Conservation (phyloP, 1,139 yeast genomes). For the Hansenula sp. region DNA sequence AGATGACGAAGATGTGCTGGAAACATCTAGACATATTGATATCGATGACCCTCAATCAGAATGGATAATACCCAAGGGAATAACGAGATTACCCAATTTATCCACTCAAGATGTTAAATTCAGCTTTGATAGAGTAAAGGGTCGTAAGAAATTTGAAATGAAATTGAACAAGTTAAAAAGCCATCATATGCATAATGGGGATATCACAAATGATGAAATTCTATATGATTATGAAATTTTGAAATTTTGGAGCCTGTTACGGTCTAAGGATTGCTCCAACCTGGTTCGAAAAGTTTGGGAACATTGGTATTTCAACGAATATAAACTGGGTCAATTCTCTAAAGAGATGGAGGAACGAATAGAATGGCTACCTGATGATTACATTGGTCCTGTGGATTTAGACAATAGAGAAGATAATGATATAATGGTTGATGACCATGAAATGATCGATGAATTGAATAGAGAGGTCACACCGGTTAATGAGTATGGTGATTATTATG, state of each 20-base stretch:
- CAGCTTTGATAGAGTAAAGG: slow-evolving; percentile 8
- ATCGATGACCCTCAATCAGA: not conserved
- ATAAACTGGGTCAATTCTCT: slow-evolving; percentile 9
- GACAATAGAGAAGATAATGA: not conserved
- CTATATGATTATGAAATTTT: slow-evolving; percentile 10
- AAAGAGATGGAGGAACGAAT: not conserved
- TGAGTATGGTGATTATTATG: slow-evolving; percentile 8
- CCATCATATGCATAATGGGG: no score
- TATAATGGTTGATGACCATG: slow-evolving; percentile 5
- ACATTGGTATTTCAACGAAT: slow-evolving; percentile 12
- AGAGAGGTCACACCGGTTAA: not conserved
- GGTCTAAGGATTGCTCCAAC: slow-evolving; percentile 4
- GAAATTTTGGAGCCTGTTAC: slow-evolving; percentile 10
- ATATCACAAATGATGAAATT: slow-evolving; percentile 8
- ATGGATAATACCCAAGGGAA: slow-evolving; percentile 1
- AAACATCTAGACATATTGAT: slow-evolving; percentile 9
- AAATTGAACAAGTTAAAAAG: not conserved
- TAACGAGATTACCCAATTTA: slow-evolving; percentile 4
- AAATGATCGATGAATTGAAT: slow-evolving; percentile 8
- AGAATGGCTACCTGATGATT: slow-evolving; percentile 2
- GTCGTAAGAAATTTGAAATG: slow-evolving; percentile 1
- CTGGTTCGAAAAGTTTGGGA: slow-evolving; percentile 10
- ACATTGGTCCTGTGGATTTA: slow-evolving; percentile 1
- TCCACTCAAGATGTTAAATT: slow-evolving; percentile 3
- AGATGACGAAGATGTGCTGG: slow-evolving; percentile 13